Conservation (phyloP, 2,329 filamentous ascomycete species). For the Chaetomiaceae sp. region DNA sequence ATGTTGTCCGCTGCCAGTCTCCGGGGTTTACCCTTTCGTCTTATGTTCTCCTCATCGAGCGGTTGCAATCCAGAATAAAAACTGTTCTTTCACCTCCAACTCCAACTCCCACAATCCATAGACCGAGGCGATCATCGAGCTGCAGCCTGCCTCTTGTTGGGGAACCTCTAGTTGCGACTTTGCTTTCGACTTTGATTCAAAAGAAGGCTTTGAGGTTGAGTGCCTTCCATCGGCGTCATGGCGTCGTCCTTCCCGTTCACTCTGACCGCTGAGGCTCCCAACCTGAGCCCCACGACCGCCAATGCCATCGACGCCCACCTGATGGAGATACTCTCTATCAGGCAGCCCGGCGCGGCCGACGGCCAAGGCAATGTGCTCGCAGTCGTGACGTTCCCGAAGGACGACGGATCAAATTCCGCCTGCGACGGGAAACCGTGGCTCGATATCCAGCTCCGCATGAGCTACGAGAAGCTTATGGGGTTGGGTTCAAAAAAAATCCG, state of each 20-base stretch:
- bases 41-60: too few relatives aligned
- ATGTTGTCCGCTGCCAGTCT: background rate
- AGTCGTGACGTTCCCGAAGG: constrained; percentile 37
- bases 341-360: background rate
- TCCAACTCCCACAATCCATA: too few relatives aligned
- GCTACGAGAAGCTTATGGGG: constrained; percentile 43
- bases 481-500: constrained; percentile 46
- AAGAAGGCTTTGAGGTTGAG: too few relatives aligned
- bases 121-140: too few relatives aligned
- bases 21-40: background rate
- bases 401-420: constrained; percentile 24
- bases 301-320: constrained; percentile 23
- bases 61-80: too few relatives aligned
- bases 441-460: constrained; percentile 40
- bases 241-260: background rate
- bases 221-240: too few relatives aligned
- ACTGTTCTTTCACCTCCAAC: too few relatives aligned
- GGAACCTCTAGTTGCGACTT: too few relatives aligned
- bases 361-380: constrained; percentile 22
- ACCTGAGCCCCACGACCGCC: background rate
- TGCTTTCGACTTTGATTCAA: too few relatives aligned
- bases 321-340: constrained; percentile 18
- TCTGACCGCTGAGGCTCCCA: background rate
- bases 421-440: constrained; percentile 33
- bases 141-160: too few relatives aligned